Conservation (phyloP, 2,329 filamentous ascomycete genomes). For the Colletotrichum caudatum region DNA sequence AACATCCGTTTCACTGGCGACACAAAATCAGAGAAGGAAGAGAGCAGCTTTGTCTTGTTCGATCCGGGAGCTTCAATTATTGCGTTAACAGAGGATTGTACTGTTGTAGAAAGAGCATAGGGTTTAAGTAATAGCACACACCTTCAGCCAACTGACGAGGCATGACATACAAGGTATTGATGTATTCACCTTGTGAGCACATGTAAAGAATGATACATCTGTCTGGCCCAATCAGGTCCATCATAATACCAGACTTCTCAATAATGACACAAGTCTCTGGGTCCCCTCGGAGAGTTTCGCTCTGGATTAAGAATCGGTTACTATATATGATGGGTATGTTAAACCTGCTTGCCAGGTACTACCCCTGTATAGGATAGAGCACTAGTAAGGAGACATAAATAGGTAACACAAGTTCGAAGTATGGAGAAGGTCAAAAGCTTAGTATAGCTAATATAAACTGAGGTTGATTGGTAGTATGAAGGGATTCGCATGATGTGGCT, state of each 20-base stretch:
- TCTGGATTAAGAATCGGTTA: background rate
- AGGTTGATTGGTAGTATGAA: too few species aligned
- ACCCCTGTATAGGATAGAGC: too few species aligned
- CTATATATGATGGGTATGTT: too few species aligned
- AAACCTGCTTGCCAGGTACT: too few species aligned
- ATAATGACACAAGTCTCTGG: background rate
- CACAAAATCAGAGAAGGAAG: conserved; percentile 57
- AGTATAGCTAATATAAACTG: too few species aligned
- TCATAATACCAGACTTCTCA: background rate
- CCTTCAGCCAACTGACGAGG: background rate
- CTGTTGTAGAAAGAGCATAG: too few species aligned
- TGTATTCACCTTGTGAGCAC: background rate
- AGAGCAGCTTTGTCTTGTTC: conserved; percentile 50
- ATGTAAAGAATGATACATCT: background rate
- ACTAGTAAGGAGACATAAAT: too few species aligned
- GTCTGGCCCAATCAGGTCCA: background rate
- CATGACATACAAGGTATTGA: background rate
- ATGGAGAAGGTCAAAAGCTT: too few species aligned
- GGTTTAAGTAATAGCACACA: too few species aligned
- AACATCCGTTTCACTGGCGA: conserved; percentile 54
- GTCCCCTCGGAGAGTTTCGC: background rate
- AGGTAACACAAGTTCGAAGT: too few species aligned
- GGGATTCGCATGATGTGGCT: too few species aligned
- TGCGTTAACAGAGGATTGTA: background rate
- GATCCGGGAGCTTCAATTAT: background rate